Evolutionary conservation across 139 green algal genomes (phyloP).

Genomic region (Microglena sp.): DNA sequence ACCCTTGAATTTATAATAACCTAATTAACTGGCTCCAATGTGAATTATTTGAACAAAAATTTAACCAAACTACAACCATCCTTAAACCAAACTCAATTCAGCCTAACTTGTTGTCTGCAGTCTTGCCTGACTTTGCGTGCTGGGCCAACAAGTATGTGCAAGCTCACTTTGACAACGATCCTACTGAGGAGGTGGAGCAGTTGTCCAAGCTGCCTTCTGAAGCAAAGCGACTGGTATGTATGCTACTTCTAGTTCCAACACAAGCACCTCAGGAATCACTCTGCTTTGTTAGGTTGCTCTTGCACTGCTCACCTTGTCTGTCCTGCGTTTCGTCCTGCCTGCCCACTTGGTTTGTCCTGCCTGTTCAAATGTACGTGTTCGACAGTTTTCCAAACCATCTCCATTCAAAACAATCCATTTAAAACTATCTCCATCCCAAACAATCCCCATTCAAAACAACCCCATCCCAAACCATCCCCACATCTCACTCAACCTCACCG

Average conservation of each 20-base stretch:
- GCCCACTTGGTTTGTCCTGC: background rate
- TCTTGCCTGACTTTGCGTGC: slow-evolving; percentile 25
- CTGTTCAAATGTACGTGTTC: background rate
- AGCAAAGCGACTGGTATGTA: background rate
- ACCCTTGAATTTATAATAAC: background rate
- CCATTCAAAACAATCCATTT: too few species aligned
- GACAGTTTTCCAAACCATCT: too few species aligned
- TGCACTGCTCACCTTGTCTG: too few species aligned
- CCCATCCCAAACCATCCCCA: too few species aligned
- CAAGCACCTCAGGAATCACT: background rate
- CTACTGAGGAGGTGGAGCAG: slow-evolving; percentile 10
- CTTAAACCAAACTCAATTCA: too few species aligned
- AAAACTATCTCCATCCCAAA: too few species aligned
- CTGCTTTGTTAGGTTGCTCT: too few species aligned
- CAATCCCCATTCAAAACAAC: too few species aligned
- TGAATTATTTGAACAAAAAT: too few species aligned
- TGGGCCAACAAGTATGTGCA: slow-evolving; percentile 29
- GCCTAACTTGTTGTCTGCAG: too few species aligned
- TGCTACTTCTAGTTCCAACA: background rate
- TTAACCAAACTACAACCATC: too few species aligned
- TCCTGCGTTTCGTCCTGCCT: background rate
- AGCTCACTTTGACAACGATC: slow-evolving; percentile 28
- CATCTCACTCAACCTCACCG: too few species aligned
- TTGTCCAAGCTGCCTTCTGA: background rate
- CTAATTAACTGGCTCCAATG: background rate